A percentile compares a stretch with the other conserved stretches of the same genome.
phyloP scores from a whole-genome alignment of 768 basidiomycete species.

The Hortiboletus campestris region DNA sequence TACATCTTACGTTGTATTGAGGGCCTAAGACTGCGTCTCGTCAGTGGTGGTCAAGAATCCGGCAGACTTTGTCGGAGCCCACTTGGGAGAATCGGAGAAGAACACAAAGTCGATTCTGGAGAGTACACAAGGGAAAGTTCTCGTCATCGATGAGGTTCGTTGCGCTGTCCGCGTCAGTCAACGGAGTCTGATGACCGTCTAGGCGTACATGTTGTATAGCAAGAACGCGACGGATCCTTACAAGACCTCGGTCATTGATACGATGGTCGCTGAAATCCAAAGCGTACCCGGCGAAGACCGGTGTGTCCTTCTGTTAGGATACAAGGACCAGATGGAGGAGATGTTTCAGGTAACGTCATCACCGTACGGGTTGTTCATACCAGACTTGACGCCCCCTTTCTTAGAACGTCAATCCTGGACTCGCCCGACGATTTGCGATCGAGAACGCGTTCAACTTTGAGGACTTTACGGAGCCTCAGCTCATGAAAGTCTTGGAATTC shows the following conservation, averaged over 20 bases:
- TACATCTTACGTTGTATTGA: background rate
- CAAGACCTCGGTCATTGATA: slow-evolving; percentile 72
- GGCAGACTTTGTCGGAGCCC: slow-evolving; percentile 61
- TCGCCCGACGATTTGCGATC: slow-evolving; percentile 64
- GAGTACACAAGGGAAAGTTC: slow-evolving; percentile 59
- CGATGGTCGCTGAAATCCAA: slow-evolving; percentile 73
- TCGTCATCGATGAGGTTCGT: slow-evolving; percentile 68
- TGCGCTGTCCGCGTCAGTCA: background rate
- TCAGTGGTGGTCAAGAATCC: slow-evolving; percentile 68
- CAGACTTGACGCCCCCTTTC: background rate
- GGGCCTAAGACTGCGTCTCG: background rate
- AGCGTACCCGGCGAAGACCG: slow-evolving; percentile 68
- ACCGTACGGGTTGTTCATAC: background rate
- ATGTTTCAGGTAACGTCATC: slow-evolving; percentile 63
- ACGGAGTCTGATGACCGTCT: background rate
- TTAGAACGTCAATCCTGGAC: slow-evolving; percentile 71
- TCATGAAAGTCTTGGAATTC: slow-evolving; percentile 49
- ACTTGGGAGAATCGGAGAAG: slow-evolving; percentile 58
- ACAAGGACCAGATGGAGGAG: slow-evolving; percentile 62
- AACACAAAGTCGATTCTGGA: slow-evolving; percentile 66
- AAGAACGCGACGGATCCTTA: slow-evolving; percentile 43
- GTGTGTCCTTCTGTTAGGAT: slow-evolving; percentile 65
- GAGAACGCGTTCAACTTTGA: slow-evolving; percentile 69
- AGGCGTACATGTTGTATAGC: slow-evolving; percentile 72
- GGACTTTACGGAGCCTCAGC: slow-evolving; percentile 57